Percentiles rank a stretch among this genome's conserved stretches.
These are phyloP conservation scores for Pseudomonodictys pantanalensis DNA, from an alignment of 495 filamentous ascomycete genomes.

Conservation along the genomic window DNA sequence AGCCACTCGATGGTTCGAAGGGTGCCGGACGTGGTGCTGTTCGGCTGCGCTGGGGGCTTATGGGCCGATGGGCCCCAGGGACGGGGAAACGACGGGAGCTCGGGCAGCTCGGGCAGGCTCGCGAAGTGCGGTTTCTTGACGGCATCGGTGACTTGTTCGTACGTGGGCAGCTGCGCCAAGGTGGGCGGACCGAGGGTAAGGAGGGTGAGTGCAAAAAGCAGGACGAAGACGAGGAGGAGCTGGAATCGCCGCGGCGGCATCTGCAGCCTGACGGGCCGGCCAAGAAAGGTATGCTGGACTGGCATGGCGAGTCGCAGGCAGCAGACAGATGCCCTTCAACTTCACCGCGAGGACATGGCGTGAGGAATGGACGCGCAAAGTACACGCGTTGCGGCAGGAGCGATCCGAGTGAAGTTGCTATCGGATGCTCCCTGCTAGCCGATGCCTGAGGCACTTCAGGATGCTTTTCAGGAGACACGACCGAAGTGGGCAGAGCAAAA, in stretches of 20 bases:
- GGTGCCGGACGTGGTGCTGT: slow-evolving; percentile 53
- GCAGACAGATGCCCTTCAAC: neutral
- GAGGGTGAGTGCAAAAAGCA: neutral
- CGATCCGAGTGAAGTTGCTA: no score
- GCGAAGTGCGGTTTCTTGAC: slow-evolving; percentile 42
- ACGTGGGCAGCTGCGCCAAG: slow-evolving; percentile 41
- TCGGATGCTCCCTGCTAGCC: no score
- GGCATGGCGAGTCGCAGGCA: slow-evolving; percentile 44
- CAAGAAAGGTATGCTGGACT: slow-evolving; percentile 48
- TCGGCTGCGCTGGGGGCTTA: slow-evolving; percentile 63
- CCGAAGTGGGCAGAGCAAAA: no score
- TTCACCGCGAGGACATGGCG: no score
- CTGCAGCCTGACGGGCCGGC: slow-evolving; percentile 36
- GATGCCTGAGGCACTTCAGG: no score
- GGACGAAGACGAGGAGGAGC: slow-evolving; percentile 28
- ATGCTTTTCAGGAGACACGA: no score
- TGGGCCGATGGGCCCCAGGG: slow-evolving; percentile 69
- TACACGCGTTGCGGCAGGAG: no score
- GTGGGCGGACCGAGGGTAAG: slow-evolving; percentile 14
- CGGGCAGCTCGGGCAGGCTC: slow-evolving; percentile 20
- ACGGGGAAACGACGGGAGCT: slow-evolving; percentile 28
- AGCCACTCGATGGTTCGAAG: slow-evolving; percentile 81
- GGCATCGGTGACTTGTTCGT: slow-evolving; percentile 27
- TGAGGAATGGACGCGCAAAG: no score
- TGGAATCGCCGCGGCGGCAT: slow-evolving; percentile 39